Conservation (phyloP, 768 basidiomycete genomes). For the Termitomyces titanicus region DNA sequence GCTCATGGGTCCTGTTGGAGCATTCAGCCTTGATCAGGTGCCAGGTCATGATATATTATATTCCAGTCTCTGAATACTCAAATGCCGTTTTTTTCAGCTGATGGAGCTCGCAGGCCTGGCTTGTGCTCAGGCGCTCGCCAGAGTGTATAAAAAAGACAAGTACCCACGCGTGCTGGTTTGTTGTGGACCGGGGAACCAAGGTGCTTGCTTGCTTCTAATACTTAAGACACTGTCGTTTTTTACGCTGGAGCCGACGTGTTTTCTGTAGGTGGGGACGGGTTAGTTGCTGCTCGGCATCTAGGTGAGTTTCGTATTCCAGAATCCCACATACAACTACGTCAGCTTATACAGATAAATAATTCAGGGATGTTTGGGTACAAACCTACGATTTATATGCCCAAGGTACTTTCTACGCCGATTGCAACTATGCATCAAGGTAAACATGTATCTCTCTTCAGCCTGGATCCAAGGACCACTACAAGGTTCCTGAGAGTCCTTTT, state of each 20-base stretch:
- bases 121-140: slow-evolving; percentile 84
- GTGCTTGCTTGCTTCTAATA: too few species aligned
- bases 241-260: neutral
- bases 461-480: slow-evolving; percentile 90
- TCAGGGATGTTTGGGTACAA: slow-evolving; percentile 89
- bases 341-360: neutral
- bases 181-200: slow-evolving; percentile 97
- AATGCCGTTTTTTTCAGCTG: slow-evolving; percentile 33
- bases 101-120: slow-evolving; percentile 97
- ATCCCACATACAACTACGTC: neutral
- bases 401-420: slow-evolving; percentile 42
- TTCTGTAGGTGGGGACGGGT: slow-evolving; percentile 78
- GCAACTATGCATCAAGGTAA: neutral
- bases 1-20: slow-evolving; percentile 84
- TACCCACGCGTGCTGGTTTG: slow-evolving; percentile 86
- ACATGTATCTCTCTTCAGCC: slow-evolving; percentile 43
- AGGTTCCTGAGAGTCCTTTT: slow-evolving; percentile 38
- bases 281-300: slow-evolving; percentile 94
- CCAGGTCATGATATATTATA: too few species aligned
- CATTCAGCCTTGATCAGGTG: slow-evolving; percentile 94
- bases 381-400: slow-evolving; percentile 91
- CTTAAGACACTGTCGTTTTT: neutral
- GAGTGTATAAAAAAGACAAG: slow-evolving; percentile 64
- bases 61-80: too few species aligned
- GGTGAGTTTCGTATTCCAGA: slow-evolving; percentile 40